Evolutionary conservation across 768 basidiomycete genomes (phyloP).

Genomic region (Termitomyces sp.): DNA sequence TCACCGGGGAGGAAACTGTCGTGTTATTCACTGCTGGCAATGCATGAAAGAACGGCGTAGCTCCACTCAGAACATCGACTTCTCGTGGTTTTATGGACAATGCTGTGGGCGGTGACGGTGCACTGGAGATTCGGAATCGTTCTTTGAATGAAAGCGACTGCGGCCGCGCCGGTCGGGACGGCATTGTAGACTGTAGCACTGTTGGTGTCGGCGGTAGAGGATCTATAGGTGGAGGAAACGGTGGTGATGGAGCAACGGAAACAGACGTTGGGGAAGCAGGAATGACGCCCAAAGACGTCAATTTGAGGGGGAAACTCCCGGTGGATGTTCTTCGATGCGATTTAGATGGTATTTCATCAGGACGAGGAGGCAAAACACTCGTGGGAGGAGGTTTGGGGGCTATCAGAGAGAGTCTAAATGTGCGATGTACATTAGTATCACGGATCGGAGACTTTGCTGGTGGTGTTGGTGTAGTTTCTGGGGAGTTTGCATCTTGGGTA

Average conservation of each 20-base stretch:
- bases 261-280: conserved; percentile 40
- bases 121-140: conserved; percentile 63
- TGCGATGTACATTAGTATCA: conserved; percentile 51
- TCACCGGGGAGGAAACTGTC: conserved; percentile 27
- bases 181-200: conserved; percentile 17
- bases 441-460: conserved; percentile 40
- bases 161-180: conserved; percentile 36
- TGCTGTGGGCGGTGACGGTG: conserved; percentile 36
- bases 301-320: conserved; percentile 21
- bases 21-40: background rate
- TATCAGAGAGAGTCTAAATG: conserved; percentile 51
- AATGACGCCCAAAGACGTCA: conserved; percentile 30
- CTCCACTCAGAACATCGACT: background rate
- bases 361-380: conserved; percentile 56
- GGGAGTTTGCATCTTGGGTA: conserved; percentile 19
- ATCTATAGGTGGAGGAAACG: conserved; percentile 14
- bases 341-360: conserved; percentile 44
- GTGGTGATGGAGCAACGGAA: conserved; percentile 4
- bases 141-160: conserved; percentile 45
- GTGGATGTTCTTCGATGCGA: conserved; percentile 30
- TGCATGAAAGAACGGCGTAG: conserved; percentile 1
- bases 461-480: conserved; percentile 14
- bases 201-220: conserved; percentile 15
- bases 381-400: conserved; percentile 64
- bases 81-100: conserved; percentile 10